Base-by-base conservation (phyloP, 768 basidiomycete species). In the Boletus reticulatus region DNA sequence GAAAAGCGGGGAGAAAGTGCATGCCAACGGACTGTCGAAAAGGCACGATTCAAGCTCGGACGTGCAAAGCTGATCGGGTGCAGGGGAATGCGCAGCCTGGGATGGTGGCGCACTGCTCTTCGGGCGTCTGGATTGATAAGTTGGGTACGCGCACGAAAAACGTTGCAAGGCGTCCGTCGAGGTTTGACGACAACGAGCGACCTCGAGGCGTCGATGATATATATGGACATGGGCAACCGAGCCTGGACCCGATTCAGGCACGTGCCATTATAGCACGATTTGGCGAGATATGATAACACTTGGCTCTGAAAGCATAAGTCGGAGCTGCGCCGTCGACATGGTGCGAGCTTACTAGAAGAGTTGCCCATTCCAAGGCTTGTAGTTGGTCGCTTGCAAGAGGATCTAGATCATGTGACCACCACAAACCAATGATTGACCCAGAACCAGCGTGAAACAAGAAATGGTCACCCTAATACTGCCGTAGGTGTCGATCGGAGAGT, bases 1-100 rank as follows among this genome's bases (percentile, higher is more conserved):
- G 59, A 39, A 69, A 67, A 17, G 64, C 55, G 4, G 67, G 65
- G 14, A 67, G 59, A 52, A 67, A 55, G 62, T 56, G 67, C 66
- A 67, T 67, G 43, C 62, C 58, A 59, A 44, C 24, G 31, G 20
- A 27, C 12, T 53, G 45, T 50, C 27, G 13, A 58, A 27, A 48
- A 17, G 48, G 36, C 61, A 24, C 42, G 10, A 17, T 29, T 32
- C 34, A 17, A 20, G 41, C 39, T 42, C 44, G 59, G 53, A 34
- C 19, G 60, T 20, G 31, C 42, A 32, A 34, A 6, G 34, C 48
- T 36, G 38, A 66, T 57, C 61, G 51, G 42, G 37, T 60, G 42
- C 31, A 45, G 41, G 19, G 48, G 34, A 34, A 48, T 43, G 62
- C 62, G 65, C 55, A 43, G 51, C 47, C 43, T 48, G 37, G 9